These are phyloP conservation scores for Rhododendron simsii DNA, from an alignment of 148 eudicot genomes.

Conservation along the genomic window DNA sequence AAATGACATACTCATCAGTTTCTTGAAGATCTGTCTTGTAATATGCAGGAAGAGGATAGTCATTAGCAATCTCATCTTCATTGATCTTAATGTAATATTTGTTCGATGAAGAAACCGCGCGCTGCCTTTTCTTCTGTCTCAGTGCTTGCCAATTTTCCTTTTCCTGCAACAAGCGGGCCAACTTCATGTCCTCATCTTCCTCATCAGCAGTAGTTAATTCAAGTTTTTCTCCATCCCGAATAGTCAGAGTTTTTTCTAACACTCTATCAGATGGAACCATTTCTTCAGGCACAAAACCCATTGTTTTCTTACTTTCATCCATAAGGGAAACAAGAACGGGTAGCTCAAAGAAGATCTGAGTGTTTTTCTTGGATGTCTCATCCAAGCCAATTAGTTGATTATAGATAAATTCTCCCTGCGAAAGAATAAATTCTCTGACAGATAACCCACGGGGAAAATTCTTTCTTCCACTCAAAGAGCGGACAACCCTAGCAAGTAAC, in stretches of 20 bases:
- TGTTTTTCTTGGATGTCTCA: conserved; percentile 59
- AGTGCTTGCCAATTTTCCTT: conserved; percentile 76
- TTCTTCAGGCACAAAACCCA: conserved; percentile 9
- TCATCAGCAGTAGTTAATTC: conserved; percentile 29
- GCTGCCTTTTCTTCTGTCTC: conserved; percentile 60
- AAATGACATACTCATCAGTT: conserved; percentile 80
- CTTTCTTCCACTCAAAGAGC: conserved; percentile 72
- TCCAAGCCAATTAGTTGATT: conserved; percentile 88
- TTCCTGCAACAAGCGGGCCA: conserved; percentile 81
- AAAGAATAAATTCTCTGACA: conserved; percentile 74
- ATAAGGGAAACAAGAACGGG: conserved; percentile 66
- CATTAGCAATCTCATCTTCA: conserved; percentile 96
- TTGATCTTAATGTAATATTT: conserved; percentile 85
- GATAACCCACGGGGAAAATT: conserved; percentile 58
- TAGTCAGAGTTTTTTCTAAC: conserved; percentile 36
- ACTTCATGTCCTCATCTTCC: conserved; percentile 68
- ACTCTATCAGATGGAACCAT: conserved; percentile 10
- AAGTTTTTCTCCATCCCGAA: conserved; percentile 32
- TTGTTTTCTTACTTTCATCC: conserved; percentile 54
- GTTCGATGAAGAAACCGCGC: conserved; percentile 41
- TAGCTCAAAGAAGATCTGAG: conserved; percentile 46
- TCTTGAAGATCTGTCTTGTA: conserved; percentile 69
- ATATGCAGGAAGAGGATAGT: conserved; percentile 90
- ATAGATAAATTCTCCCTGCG: conserved; percentile 87
- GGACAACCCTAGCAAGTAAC: conserved; percentile 75